Evolutionary conservation across 805 yeast species (phyloP).

Genomic region (Hanseniaspora guilliermondii): DNA sequence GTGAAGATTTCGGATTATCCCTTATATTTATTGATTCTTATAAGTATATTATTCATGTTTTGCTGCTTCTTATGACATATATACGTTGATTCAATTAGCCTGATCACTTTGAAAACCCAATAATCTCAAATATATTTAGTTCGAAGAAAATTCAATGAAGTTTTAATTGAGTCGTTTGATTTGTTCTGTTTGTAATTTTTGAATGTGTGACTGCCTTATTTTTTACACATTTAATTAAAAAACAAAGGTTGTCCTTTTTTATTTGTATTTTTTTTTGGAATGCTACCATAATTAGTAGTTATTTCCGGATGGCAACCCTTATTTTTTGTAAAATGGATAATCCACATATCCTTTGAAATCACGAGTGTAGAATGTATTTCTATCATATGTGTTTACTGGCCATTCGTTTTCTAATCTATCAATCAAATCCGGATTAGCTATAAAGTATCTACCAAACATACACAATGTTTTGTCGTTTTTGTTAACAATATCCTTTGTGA

Average conservation of each 20-base stretch:
- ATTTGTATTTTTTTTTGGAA: background rate
- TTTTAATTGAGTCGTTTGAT: too few relatives aligned
- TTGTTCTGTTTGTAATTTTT: too few relatives aligned
- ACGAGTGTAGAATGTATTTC: slow-evolving; percentile 31
- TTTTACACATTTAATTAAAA: too few relatives aligned
- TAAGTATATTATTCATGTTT: background rate
- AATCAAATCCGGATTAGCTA: slow-evolving; percentile 33
- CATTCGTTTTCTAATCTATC: slow-evolving; percentile 27
- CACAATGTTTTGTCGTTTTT: slow-evolving; percentile 34
- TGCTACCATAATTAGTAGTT: background rate
- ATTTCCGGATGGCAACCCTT: background rate
- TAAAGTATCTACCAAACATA: slow-evolving; percentile 29
- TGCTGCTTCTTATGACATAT: background rate
- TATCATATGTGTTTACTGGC: slow-evolving; percentile 29
- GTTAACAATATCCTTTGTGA: slow-evolving; percentile 14
- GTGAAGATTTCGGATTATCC: background rate
- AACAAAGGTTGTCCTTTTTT: too few relatives aligned
- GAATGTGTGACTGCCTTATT: too few relatives aligned
- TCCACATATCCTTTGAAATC: slow-evolving; percentile 29
- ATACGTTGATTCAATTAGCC: too few relatives aligned
- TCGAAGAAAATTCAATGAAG: too few relatives aligned
- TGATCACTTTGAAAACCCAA: too few relatives aligned
- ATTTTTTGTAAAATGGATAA: slow-evolving; percentile 20
- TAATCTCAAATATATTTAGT: too few relatives aligned
- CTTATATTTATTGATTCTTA: background rate